Base-by-base conservation (phyloP, 345 rosid species). In the Stellera chamaejasme region DNA sequence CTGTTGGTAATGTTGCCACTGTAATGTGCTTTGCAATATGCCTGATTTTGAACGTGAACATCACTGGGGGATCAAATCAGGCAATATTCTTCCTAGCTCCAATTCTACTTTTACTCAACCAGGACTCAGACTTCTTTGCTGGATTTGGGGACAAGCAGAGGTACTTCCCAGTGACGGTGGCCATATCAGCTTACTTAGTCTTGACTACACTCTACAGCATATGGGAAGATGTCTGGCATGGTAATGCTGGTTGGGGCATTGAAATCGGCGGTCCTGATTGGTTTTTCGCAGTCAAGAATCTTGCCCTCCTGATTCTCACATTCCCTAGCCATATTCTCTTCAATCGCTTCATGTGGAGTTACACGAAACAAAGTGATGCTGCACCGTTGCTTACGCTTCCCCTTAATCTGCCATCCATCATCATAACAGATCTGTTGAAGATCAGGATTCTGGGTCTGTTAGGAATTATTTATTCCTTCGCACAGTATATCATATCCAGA, bases 91-190 rank as follows among this genome's bases (percentile, higher is more conserved):
- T 94, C 79, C 77, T 94, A 41, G 99, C 97, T 54, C 99, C 99
- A 12, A 85, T 94, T 63, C 70, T 94, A 55, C 79, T 94, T 39
- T 95, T 94, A 23, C 96, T 94, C 56, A 94, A 94, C 82, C 99
- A 94, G 80, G 99, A 94, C 72, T 85, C 97, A 1, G 96, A 94
- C 69, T 89, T 87, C 56, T 82, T 87, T 27, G 92, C 99, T 25
- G 97, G 99, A 55, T 94, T 94, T 3, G 93, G 99, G 32, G 99
- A 90, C 69, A 94, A 90, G 64, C 99, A 94, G 63, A 87, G 99
- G 75, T 94, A 94, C 58, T 94, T 94, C 83, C 99, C 99, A 2
- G 97, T 94, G 39, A 66, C 80, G 13, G 71, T 75, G 14, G 87
- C 77, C 10, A 82, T 94, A 76, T 85, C 96, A 5, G 75, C 80